Base-by-base conservation (phyloP, 2,329 filamentous ascomycete species). In the Clonostachys rhizophaga region DNA sequence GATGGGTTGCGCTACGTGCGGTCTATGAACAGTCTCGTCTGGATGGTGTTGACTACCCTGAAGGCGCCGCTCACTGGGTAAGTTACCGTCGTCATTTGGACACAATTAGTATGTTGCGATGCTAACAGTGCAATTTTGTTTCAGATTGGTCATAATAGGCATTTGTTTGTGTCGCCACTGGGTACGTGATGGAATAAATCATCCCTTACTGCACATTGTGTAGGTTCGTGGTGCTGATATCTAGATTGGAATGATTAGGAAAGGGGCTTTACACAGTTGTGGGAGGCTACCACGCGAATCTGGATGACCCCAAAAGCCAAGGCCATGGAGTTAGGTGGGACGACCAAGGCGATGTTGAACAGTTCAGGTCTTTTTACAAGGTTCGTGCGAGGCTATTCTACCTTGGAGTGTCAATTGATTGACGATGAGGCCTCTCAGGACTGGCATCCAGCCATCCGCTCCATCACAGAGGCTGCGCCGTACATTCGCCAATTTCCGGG, bases 1-100 rank as follows among this genome's bases (percentile, higher is more conserved):
- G 71, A 5, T 69, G 69, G 59, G 62, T 72, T 6, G 64, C 68
- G 7, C 66, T 73, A 47, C 64, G 72, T 12, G 68, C 72, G 12
- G 72, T 72, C 1, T 75, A 74, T 37, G 67, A 70, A 42, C 53
- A 58, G 2, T 65, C 65, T 1, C 58, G 68, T 50, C 59, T 75
- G 3, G 57, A 60, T 9, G 60, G 68, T 45, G 63, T 75, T 16
- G 62, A 66, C 40, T 52, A 72, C 24, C 67, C 59, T 5, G 56
- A 66, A 20, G 71, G 24, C 40, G 40, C 40, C 5, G 40, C 40
- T 41, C 40, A 41, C 40, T 41, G 40, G 40, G 40, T 41, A 18
- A 14, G 40, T 17, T 24, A 9, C 9, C 10, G 4, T 10, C 24
- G 24, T 5, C 9, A 30, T 10, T 30, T 30, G 9, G 24, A 17